Conservation (phyloP, 2,329 filamentous ascomycete genomes). For the Neospermospora avenae region DNA sequence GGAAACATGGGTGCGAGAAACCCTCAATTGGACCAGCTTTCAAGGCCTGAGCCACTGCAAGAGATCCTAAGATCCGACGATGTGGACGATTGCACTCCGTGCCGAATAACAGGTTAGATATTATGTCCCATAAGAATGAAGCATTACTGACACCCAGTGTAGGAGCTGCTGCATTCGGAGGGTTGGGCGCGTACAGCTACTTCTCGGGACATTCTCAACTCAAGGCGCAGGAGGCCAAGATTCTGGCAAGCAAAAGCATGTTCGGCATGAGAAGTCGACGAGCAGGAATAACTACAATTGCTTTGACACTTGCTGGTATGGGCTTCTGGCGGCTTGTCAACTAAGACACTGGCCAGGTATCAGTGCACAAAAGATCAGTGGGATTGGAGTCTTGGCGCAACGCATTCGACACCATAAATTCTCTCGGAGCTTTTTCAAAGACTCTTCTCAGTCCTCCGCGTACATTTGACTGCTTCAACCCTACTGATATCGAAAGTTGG, state of each 20-base stretch:
- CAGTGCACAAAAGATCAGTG: background rate
- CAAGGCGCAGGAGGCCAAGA: constrained; percentile 59
- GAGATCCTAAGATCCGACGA: constrained; percentile 29
- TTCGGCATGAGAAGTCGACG: constrained; percentile 71
- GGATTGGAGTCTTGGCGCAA: background rate
- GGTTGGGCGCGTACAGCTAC: constrained; percentile 75
- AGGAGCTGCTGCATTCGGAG: constrained; percentile 75
- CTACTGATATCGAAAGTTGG: too few relatives aligned
- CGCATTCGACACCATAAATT: background rate
- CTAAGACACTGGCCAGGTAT: constrained; percentile 13
- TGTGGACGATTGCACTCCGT: constrained; percentile 40
- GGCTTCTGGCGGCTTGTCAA: constrained; percentile 55
- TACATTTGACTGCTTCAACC: too few relatives aligned
- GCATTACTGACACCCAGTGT: constrained; percentile 8
- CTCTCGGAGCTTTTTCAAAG: background rate
- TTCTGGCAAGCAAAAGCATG: constrained; percentile 65
- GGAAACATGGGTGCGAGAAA: constrained; percentile 8
- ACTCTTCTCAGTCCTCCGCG: too few relatives aligned
- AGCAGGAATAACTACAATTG: constrained; percentile 64
- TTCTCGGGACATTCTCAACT: constrained; percentile 71
- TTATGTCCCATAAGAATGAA: background rate
- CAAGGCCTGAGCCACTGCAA: constrained; percentile 28
- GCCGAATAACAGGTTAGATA: constrained; percentile 32
- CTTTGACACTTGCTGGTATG: constrained; percentile 64
- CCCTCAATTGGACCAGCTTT: constrained; percentile 21